A percentile compares a stretch with the other conserved stretches of the same genome.
Conservation (phyloP, 805 yeast genomes). For the Scheffersomyces ergatensis region DNA sequence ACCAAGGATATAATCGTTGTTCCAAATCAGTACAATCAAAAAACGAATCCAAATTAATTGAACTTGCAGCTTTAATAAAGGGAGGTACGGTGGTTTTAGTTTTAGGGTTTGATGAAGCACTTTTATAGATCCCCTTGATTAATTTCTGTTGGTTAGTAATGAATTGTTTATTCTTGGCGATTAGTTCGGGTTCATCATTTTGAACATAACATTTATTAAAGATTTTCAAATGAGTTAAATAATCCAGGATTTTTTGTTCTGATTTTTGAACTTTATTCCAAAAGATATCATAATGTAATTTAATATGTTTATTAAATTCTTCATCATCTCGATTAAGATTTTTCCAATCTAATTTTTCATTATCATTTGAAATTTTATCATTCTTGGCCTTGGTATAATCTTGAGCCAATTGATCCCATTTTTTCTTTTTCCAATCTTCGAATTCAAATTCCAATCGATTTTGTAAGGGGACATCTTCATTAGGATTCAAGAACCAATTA, state of each 20-base stretch:
- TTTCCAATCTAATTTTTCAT: background rate
- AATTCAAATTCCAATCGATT: constrained; percentile 24
- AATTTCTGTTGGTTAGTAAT: constrained; percentile 7
- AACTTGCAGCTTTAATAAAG: background rate
- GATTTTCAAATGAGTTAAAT: constrained; percentile 43
- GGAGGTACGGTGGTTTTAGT: background rate
- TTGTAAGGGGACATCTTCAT: constrained; percentile 12
- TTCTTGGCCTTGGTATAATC: constrained; percentile 7
- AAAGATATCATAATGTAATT: background rate
- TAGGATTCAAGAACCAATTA: constrained; percentile 42
- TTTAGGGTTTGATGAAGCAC: background rate
- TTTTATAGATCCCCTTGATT: constrained; percentile 8
- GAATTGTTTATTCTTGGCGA: constrained; percentile 3
- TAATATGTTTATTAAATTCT: background rate
- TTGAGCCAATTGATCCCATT: constrained; percentile 14
- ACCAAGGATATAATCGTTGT: constrained; percentile 37
- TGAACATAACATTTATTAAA: constrained; percentile 45
- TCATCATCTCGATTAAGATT: background rate
- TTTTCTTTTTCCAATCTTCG: constrained; percentile 18
- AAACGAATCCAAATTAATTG: background rate
- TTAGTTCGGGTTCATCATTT: constrained; percentile 13
- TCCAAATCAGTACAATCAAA: constrained; percentile 30
- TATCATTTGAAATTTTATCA: background rate
- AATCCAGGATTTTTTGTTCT: constrained; percentile 40
- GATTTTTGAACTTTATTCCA: constrained; percentile 13